These are phyloP conservation scores for Prototheca wickerhamii DNA, from an alignment of 163 green algal genomes.

Conservation along the genomic window DNA sequence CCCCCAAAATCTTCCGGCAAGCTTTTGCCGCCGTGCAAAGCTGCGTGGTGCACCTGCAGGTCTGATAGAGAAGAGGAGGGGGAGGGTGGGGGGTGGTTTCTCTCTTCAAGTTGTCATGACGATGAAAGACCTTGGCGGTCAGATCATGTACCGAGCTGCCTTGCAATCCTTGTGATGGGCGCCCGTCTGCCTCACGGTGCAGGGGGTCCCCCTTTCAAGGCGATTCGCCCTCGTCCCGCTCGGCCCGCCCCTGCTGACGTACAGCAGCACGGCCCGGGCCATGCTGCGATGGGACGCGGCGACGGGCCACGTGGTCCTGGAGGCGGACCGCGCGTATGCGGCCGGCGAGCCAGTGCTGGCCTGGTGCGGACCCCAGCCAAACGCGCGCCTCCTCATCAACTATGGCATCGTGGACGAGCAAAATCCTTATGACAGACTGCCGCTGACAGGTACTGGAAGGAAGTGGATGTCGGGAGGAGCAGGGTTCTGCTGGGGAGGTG, in stretches of 20 bases:
- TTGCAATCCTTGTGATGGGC: neutral
- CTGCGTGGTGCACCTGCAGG: slow-evolving; percentile 79
- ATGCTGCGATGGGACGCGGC: slow-evolving; percentile 63
- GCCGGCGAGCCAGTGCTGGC: slow-evolving; percentile 32
- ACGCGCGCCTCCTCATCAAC: slow-evolving; percentile 81
- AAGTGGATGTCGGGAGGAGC: neutral
- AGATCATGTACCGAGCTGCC: too few species aligned
- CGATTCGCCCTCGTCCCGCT: slow-evolving; percentile 92
- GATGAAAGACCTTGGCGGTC: too few species aligned
- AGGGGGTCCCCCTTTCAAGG: slow-evolving; percentile 67
- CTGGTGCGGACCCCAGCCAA: slow-evolving; percentile 93
- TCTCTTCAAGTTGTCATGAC: too few species aligned
- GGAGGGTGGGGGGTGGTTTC: slow-evolving; percentile 5
- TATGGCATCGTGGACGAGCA: slow-evolving; percentile 76
- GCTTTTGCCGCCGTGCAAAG: slow-evolving; percentile 83
- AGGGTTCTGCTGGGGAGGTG: neutral
- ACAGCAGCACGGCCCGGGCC: slow-evolving; percentile 70
- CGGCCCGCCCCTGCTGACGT: slow-evolving; percentile 76
- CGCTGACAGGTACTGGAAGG: slow-evolving; percentile 18
- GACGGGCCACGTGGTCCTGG: slow-evolving; percentile 49
- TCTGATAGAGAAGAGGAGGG: slow-evolving; percentile 4
- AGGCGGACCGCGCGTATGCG: slow-evolving; percentile 51
- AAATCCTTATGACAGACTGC: slow-evolving; percentile 88
- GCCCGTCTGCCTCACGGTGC: slow-evolving; percentile 6
- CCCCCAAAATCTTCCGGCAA: slow-evolving; percentile 68